These are phyloP conservation scores for Microthyrium microscopicum DNA, from an alignment of 2,329 filamentous ascomycete species.

Conservation along the genomic window DNA sequence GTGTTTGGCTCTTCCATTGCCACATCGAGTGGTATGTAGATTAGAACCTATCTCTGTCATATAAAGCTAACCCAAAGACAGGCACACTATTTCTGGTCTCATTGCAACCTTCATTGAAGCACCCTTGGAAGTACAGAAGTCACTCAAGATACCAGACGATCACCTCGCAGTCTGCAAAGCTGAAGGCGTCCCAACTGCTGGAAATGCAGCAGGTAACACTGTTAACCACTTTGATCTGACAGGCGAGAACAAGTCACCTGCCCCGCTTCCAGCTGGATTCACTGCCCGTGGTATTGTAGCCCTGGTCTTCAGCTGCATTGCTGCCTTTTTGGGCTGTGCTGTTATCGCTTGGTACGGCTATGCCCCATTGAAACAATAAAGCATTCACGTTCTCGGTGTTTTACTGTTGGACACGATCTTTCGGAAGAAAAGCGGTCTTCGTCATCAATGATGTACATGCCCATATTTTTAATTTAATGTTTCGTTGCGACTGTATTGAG, in stretches of 20 bases:
- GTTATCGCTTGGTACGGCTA: conserved; percentile 53
- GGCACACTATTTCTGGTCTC: conserved; percentile 36
- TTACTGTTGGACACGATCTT: too few species aligned
- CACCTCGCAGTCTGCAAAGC: conserved; percentile 44
- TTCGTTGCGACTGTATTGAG: too few species aligned
- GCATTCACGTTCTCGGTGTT: too few species aligned
- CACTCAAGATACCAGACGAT: conserved; percentile 42
- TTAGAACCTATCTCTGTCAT: background rate
- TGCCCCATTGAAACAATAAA: conserved; percentile 1
- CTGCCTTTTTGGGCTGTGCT: conserved; percentile 50
- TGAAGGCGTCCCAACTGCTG: conserved; percentile 32
- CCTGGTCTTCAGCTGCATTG: conserved; percentile 53
- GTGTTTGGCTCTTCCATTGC: conserved; percentile 15
- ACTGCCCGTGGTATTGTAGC: conserved; percentile 56
- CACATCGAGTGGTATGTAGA: conserved; percentile 13
- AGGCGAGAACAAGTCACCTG: conserved; percentile 41
- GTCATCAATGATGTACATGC: too few species aligned
- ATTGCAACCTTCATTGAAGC: conserved; percentile 35
- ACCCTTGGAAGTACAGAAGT: conserved; percentile 41
- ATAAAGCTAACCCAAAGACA: conserved; percentile 4
- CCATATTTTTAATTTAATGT: too few species aligned
- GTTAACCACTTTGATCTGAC: conserved; percentile 44
- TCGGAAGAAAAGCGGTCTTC: too few species aligned
- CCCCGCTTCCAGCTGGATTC: conserved; percentile 49
- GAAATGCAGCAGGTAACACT: conserved; percentile 63